Evolutionary conservation across 176 grass and related monocot species (phyloP).

Genomic region (Oryza meyeriana): DNA sequence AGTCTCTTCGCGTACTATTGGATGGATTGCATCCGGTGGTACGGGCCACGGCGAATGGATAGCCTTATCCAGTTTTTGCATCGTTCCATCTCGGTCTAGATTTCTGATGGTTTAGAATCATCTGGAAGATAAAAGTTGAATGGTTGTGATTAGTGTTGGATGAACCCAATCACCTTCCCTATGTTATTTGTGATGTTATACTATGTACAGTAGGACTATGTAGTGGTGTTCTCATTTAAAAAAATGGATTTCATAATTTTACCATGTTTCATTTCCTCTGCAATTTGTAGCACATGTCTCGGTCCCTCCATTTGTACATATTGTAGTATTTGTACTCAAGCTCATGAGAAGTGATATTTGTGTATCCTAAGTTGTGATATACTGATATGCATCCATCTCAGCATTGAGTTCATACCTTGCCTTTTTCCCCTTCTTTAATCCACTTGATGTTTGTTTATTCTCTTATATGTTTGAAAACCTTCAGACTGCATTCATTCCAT

Average conservation of each 20-base stretch:
- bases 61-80: not conserved
- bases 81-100: not conserved
- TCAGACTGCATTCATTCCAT: constrained; percentile 77
- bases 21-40: not conserved
- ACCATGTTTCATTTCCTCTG: not conserved
- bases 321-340: not conserved
- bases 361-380: not conserved
- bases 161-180: not conserved
- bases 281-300: not conserved
- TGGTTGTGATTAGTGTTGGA: not conserved
- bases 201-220: not conserved
- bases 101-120: not conserved
- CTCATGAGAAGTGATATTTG: not conserved
- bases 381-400: not conserved
- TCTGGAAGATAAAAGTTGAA: not conserved
- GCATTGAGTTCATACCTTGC: not conserved
- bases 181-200: not conserved
- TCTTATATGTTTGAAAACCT: constrained; percentile 5
- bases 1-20: not conserved
- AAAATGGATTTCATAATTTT: too few species aligned
- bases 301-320: not conserved
- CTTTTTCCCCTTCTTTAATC: not conserved
- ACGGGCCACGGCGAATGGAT: not conserved
- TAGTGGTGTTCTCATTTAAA: too few species aligned
- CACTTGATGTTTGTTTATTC: not conserved